Base-by-base conservation (phyloP, 2,329 filamentous ascomycete genomes). In the Cladorrhinum sp. region DNA sequence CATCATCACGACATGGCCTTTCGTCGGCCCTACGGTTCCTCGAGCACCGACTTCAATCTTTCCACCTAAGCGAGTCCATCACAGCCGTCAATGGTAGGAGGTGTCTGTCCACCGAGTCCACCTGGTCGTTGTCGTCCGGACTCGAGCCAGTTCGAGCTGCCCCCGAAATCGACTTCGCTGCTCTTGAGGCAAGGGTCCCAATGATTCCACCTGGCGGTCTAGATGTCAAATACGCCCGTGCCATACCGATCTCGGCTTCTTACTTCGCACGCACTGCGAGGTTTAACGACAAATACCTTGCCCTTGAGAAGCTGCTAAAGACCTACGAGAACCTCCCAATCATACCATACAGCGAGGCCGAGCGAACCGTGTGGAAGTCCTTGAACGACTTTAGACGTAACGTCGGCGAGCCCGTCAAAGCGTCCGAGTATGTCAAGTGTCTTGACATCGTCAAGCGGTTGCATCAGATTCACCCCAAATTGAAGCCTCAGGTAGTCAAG, bases 191-290 rank as follows among this genome's bases (percentile, higher is more conserved):
- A 58, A 61, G 12, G 23, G n/a, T 14, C 59, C 7, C 24, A 16
- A 24, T n/a, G 24, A 65, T 76, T 26, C 36, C 42, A 21, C 42
- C 42, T 46, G 42, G 42, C 18, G 42, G 42, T 46, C 18, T 46
- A 46, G 18, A 18, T 18, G 42, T 46, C 6, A 66, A 69, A 24
- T 82, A 85, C 66, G 87, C 90, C 57, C 91, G 95, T 66, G 80
- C 96, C 21, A 79, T 97, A 36, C 95, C 95, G 20, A 82, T 83
- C 24, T 96, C 93, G 36, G 88, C 91, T 2, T 95, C 94, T n/a
- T 99, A 99, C 78, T 99, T 98, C 79, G 93, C 92, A 57, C 89
- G 89, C 57, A 88, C 88, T 63, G 90, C 93, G 1, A 81, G 83
- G 58, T 97, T 96, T 80, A 95, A 89, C 76, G 95, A 99, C 76